Evolutionary conservation across 768 basidiomycete species (phyloP).

Genomic region (Pleurotus cornucopiae): DNA sequence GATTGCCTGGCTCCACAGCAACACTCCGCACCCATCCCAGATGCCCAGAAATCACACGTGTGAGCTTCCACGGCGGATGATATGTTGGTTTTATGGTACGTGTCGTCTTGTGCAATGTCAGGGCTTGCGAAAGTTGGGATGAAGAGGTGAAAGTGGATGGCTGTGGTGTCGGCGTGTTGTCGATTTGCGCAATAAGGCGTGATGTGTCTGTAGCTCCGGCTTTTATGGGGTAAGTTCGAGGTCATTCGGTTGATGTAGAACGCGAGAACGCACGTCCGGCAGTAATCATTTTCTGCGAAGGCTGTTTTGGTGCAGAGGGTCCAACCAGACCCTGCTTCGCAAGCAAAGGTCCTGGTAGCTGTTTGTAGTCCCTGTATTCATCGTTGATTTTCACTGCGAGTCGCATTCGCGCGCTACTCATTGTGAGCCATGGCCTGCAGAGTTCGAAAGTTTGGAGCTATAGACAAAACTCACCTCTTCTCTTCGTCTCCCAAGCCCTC

Average conservation of each 20-base stretch:
- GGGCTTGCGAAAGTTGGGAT: conserved; percentile 76
- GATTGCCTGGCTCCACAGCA: conserved; percentile 95
- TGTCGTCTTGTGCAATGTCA: conserved; percentile 89
- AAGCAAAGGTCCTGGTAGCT: conserved; percentile 76
- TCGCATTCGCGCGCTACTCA: conserved; percentile 58
- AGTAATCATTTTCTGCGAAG: conserved; percentile 61
- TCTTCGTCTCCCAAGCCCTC: conserved; percentile 64
- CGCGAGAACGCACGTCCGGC: conserved; percentile 53
- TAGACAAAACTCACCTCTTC: conserved; percentile 46
- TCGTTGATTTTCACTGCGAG: conserved; percentile 83
- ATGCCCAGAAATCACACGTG: conserved; percentile 96
- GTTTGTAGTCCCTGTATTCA: conserved; percentile 85
- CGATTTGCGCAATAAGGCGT: conserved; percentile 68
- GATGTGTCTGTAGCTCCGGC: conserved; percentile 36
- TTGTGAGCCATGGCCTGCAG: not conserved
- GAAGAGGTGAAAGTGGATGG: conserved; percentile 69
- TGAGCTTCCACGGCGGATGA: conserved; percentile 94
- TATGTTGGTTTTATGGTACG: conserved; percentile 93
- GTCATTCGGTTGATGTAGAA: not conserved
- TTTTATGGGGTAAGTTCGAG: conserved; percentile 7
- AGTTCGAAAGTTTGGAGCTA: not conserved
- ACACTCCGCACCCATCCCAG: conserved; percentile 96
- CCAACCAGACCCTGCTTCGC: conserved; percentile 80
- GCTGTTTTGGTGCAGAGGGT: conserved; percentile 65
- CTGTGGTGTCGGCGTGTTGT: conserved; percentile 63